Conservation (phyloP, 2,329 filamentous ascomycete genomes). For the Penicillium verrucosum region DNA sequence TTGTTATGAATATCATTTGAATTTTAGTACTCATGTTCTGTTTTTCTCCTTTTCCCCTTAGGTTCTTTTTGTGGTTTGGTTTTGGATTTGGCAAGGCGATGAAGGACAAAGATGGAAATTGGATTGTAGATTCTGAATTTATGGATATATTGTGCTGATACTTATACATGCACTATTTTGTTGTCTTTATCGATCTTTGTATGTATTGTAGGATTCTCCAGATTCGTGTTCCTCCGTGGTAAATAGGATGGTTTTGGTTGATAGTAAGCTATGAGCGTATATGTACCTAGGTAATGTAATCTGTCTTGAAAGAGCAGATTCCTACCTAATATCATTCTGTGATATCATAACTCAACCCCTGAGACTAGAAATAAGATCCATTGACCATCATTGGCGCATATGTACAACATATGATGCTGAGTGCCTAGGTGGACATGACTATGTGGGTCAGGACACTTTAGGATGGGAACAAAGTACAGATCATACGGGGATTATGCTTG, state of each 20-base stretch:
- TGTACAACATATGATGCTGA: neutral
- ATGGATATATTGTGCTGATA: constrained; percentile 14
- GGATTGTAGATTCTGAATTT: constrained; percentile 6
- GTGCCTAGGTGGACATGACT: neutral
- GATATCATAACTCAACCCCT: no score
- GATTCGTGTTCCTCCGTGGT: no score
- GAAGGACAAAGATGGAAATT: neutral
- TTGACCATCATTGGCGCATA: neutral
- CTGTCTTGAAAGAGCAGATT: neutral
- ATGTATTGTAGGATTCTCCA: neutral
- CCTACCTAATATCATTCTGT: neutral
- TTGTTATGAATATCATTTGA: constrained; percentile 10
- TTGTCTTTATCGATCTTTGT: neutral
- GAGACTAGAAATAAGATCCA: neutral
- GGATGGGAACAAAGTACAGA: neutral
- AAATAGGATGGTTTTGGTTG: neutral
- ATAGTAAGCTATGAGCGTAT: neutral
- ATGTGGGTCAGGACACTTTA: neutral
- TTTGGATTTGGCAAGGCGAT: neutral
- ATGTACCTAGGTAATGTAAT: neutral
- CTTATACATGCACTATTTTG: neutral
- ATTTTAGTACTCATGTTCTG: constrained; percentile 3
- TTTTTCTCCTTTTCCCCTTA: constrained; percentile 1
- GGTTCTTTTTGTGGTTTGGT: neutral
- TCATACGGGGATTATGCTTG: neutral